Base-by-base conservation (phyloP, 495 filamentous ascomycete genomes). In the Rhypophila decipiens region DNA sequence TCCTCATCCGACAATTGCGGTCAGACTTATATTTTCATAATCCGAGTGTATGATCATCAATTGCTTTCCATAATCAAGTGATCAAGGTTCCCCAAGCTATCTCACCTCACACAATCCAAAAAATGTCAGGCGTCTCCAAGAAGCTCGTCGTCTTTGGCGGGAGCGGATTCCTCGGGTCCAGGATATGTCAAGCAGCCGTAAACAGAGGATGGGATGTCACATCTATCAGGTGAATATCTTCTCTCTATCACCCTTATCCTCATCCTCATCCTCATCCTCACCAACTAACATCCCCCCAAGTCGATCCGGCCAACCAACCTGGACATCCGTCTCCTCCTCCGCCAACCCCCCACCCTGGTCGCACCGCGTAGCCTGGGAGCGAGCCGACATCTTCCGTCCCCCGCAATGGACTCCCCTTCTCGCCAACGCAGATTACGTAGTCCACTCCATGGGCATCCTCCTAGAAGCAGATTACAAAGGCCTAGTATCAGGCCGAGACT, bases 381-480 rank as follows among this genome's bases (percentile, higher is more conserved):
- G 80, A 46, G 93, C 82, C 44, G 86, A 98, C 68, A 82, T 96
- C 51, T 75, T 98, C 42, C 76, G 84, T 27, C 93, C 93, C 2
- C 67, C 77, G 0, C 83, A 82, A 38, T 98, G 95, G 68, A 77
- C 77, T 19, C 64, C 81, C 2, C 75, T 86, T 23, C 75, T 98
- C 44, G 71, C 75, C 40, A 78, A 73, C 24, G 87, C 90, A 37
- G 82, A 86, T 59, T 88, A 82, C 24, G 89, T 97, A 12, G 84
- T 98, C 18, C 93, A 98, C 69, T 85, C 73, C 51, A 87, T 95
- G 83, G 93, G 93, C 5, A 97, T 98, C 44, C 74, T 98, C n/a
- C 76, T 98, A 11, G 93, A 98, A 68, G 90, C 91, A 7, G 93
- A 98, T 67, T 98, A 98, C 75, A 97, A 98, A 69, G 86, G 85